phyloP scores from a whole-genome alignment of 2,329 filamentous ascomycete species.

The Fusarium nurragi region DNA sequence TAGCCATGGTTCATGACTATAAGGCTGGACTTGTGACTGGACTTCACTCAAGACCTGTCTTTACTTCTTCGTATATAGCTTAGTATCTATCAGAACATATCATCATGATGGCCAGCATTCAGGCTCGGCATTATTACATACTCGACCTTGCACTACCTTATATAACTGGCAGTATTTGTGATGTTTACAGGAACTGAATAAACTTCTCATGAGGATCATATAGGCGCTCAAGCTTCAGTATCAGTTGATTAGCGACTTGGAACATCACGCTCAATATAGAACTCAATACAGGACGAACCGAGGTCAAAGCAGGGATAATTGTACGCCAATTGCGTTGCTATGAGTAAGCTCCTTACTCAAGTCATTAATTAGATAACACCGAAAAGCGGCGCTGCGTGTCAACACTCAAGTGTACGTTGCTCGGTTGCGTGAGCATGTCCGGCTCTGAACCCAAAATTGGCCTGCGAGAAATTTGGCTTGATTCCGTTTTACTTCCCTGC shows the following conservation, averaged over 20 bases:
- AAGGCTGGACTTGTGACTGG: conserved; percentile 14
- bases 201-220: neutral
- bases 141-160: neutral
- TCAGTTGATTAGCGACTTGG: too few species aligned
- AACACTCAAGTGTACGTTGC: neutral
- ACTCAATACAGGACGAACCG: too few species aligned
- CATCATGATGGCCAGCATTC: neutral
- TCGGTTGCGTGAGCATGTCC: neutral
- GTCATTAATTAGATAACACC: too few species aligned
- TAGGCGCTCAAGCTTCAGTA: neutral
- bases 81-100: conserved; percentile 8
- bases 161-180: neutral
- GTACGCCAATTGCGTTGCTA: too few species aligned
- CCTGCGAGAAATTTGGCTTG: neutral
- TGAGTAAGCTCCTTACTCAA: too few species aligned
- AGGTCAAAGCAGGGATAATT: too few species aligned
- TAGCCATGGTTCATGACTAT: neutral
- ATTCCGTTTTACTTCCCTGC: neutral
- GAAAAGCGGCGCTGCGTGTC: neutral
- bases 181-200: neutral
- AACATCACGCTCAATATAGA: too few species aligned
- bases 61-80: conserved; percentile 19
- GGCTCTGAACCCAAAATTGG: neutral
- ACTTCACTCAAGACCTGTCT: conserved; percentile 4
- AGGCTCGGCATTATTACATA: neutral